Base-by-base conservation (phyloP, 2,329 filamentous ascomycete species). In the Emmonsia crescens region DNA sequence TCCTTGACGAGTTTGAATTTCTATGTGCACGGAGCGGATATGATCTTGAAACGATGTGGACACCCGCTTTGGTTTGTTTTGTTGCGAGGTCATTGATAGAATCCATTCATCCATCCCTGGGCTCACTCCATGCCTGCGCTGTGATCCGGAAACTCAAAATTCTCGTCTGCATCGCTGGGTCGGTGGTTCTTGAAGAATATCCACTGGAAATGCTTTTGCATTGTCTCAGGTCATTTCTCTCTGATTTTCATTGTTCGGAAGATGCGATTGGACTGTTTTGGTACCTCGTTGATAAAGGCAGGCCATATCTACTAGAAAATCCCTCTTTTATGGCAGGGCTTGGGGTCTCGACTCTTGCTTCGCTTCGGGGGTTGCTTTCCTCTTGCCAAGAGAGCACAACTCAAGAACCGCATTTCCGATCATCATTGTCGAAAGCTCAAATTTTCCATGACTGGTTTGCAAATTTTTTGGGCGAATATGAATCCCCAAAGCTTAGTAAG, bases 121-220 rank as follows among this genome's bases (percentile, higher is more conserved):
- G 94, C 0, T 89, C 94, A 24, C 78, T 96, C 5, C 89, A 96
- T 73, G 88, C 89, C 44, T 94, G 91, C 71, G 88, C 91, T 1
- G 85, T 96, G 3, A 82, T 99, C 59, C 86, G 92, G 46, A 96
- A 95, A 71, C 82, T 97, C 55, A 83, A 91, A 40, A 83, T 96
- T 9, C 76, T 97, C 19, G 82, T 97, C 31, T 88, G 85, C 63
- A 77, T 97, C 54, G 88, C 91, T 31, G 91, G 91, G 0, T 73
- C 83, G 0, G 80, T 86, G 58, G 89, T 89, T n/a, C 79, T 88
- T 29, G 78, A 84, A 48, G 89, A 88, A 0, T 97, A 97, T 70
- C 89, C 91, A 12, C 74, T 96, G 16, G 90, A 99, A 73, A 94
- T 96, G 89, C 80, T 96, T 0, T 80, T 99, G 1, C 89, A 91